Conservation (phyloP, 1,284 basidiomycete species). For the Ceratobasidium sp. region DNA sequence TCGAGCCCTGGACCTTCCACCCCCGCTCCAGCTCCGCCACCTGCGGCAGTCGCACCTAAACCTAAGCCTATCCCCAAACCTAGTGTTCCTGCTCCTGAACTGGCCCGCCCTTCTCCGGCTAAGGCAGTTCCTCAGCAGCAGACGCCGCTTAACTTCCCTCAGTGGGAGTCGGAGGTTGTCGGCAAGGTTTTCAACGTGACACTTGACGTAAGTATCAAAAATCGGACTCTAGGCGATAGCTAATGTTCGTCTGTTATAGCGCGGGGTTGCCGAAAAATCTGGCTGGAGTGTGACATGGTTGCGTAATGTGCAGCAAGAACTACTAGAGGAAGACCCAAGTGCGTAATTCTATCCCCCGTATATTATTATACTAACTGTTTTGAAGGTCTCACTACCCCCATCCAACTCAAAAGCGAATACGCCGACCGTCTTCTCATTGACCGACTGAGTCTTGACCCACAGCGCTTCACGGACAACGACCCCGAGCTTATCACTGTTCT, state of each 20-base stretch:
- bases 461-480: slow-evolving; percentile 81
- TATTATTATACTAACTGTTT: slow-evolving; percentile 32
- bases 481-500: slow-evolving; percentile 81
- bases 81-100: slow-evolving; percentile 46
- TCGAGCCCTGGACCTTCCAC: slow-evolving; percentile 45
- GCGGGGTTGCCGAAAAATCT: slow-evolving; percentile 72
- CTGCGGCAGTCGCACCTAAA: slow-evolving; percentile 48
- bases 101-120: slow-evolving; percentile 56
- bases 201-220: slow-evolving; percentile 70
- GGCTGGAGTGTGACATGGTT: slow-evolving; percentile 85
- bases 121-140: slow-evolving; percentile 58
- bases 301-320: slow-evolving; percentile 77
- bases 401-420: slow-evolving; percentile 65
- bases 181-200: slow-evolving; percentile 80
- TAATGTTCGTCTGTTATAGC: slow-evolving; percentile 59
- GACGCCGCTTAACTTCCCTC: slow-evolving; percentile 64
- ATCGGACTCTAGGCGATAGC: neutral
- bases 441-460: slow-evolving; percentile 84
- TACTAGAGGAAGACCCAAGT: slow-evolving; percentile 73
- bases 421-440: slow-evolving; percentile 87
- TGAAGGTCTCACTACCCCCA: slow-evolving; percentile 50
- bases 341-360: slow-evolving; percentile 50
- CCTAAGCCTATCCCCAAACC: slow-evolving; percentile 53
- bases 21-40: slow-evolving; percentile 46
- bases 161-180: slow-evolving; percentile 81